A percentile compares a stretch with the other conserved stretches of the same genome.
Conservation (phyloP, 2,329 filamentous ascomycete species). For the Pseudogymnoascus sp. region DNA sequence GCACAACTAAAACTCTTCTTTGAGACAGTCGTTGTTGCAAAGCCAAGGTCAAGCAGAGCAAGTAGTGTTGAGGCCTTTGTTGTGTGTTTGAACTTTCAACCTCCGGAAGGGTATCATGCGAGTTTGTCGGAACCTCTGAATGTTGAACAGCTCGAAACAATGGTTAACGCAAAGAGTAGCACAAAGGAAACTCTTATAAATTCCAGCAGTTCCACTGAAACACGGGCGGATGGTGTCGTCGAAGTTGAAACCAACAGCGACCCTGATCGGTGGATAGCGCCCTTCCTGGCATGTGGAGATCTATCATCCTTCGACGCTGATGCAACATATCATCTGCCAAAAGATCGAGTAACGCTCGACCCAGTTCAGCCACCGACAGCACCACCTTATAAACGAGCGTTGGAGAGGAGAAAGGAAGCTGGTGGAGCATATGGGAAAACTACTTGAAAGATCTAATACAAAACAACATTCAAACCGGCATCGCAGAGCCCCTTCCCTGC, state of each 20-base stretch:
- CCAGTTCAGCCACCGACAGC: constrained; percentile 93
- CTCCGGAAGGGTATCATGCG: constrained; percentile 67
- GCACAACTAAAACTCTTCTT: constrained; percentile 92
- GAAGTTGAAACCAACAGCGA: constrained; percentile 29
- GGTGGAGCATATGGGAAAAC: constrained; percentile 53
- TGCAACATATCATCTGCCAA: constrained; percentile 83
- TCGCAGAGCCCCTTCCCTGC: constrained; percentile 2
- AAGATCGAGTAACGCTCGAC: constrained; percentile 78
- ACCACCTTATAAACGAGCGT: constrained; percentile 84
- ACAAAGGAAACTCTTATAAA: constrained; percentile 36
- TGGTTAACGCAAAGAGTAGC: constrained; percentile 39
- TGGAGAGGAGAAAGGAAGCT: constrained; percentile 72
- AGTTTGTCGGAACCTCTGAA: constrained; percentile 71
- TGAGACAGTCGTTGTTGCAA: constrained; percentile 77
- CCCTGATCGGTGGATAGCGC: constrained; percentile 75
- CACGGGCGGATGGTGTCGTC: constrained; percentile 20
- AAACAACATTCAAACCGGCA: not conserved
- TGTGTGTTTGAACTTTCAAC: constrained; percentile 83
- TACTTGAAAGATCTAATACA: constrained; percentile 5
- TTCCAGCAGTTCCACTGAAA: not conserved
- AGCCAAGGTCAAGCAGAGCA: constrained; percentile 87
- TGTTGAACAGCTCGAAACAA: constrained; percentile 46
- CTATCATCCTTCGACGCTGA: constrained; percentile 92
- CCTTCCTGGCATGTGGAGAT: constrained; percentile 95
- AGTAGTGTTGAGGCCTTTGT: constrained; percentile 97